Evolutionary conservation across 768 basidiomycete genomes (phyloP), one percentile per base, ranked within the genome.

Genomic region (Dioszegia crocea): DNA sequence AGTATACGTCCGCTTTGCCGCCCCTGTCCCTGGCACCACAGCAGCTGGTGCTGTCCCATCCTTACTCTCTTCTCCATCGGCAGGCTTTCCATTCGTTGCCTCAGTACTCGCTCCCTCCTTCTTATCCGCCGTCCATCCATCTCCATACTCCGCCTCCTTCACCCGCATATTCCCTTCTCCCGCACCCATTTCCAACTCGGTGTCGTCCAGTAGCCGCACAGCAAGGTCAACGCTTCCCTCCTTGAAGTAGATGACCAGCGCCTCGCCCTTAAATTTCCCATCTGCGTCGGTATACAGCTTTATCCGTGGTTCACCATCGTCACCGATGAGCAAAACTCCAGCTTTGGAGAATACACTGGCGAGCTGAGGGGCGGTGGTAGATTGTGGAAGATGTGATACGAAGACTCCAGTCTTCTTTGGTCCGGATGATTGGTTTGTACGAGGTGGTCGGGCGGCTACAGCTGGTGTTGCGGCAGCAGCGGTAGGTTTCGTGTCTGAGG

Each of bases 181-280:
- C 44, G 88, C 88, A 1, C 93, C 94, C 23, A 94, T 68, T 58
- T 91, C 80, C 60, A 99, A 79, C 75, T 96, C 92, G 1, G 89
- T 89, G 59, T 97, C 94, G 74, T 97, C 93, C 60, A 98, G 80
- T 53, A 98, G 80, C 65, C 82, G 87, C 61, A 89, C 71, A 9
- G 93, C 94, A 54, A 98, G 81, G 3, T 80, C 78, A 19, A 98
- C 96, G n/a, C 88, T 90, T 60, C 91, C 93, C 75, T 94, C 91
- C 77, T 96, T 96, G 82, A 97, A 94, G 77, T 89, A 99, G 31
- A 97, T 91, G 57, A 99, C 86, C 64, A 98, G 79, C 2, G 92
- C 94, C 65, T 98, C 94, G 38, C 96, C 94, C 66, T 84, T 96
- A 77, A 97, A 96, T 24, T 82, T 73, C 31, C 93, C 92, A 60